Conservation (phyloP, 306 rosid species). For the Castanea crenata region DNA sequence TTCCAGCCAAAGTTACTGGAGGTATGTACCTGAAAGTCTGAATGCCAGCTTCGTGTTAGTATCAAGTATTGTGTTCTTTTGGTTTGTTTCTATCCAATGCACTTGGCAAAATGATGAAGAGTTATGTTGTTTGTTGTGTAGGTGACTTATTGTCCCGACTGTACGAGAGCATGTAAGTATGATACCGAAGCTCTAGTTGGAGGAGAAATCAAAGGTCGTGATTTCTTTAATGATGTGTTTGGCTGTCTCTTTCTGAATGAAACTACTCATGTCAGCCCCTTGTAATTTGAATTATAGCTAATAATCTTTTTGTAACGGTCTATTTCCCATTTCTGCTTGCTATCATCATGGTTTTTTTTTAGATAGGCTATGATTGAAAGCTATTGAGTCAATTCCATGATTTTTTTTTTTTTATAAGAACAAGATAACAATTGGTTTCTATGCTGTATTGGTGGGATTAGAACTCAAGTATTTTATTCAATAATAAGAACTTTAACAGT, state of each 20-base stretch:
- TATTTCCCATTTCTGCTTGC: no score
- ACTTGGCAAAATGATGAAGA: neutral
- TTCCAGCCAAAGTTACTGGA: slow-evolving; percentile 84
- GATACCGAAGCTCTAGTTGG: slow-evolving; percentile 63
- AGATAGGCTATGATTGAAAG: no score
- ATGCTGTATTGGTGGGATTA: no score
- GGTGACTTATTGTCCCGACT: slow-evolving; percentile 98
- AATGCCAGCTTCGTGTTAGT: neutral
- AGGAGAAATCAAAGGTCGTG: slow-evolving; percentile 45
- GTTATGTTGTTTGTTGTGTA: slow-evolving; percentile 23
- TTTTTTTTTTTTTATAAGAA: no score
- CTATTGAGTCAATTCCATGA: no score
- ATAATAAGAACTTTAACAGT: no score
- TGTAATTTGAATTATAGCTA: slow-evolving; percentile 30
- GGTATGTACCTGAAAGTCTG: slow-evolving; percentile 44
- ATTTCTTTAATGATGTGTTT: slow-evolving; percentile 74
- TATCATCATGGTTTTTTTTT: no score
- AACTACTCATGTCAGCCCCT: slow-evolving; percentile 56
- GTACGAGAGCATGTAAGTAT: slow-evolving; percentile 83
- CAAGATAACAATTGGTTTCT: no score
- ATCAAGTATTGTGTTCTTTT: neutral
- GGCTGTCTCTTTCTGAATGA: slow-evolving; percentile 82
- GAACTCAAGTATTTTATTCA: no score
- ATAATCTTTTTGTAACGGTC: neutral
- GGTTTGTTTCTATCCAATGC: neutral